A percentile compares a stretch with the other conserved stretches of the same genome.
These are phyloP conservation scores for Clarkia xantiana DNA, from an alignment of 345 rosid species.

Conservation along the genomic window DNA sequence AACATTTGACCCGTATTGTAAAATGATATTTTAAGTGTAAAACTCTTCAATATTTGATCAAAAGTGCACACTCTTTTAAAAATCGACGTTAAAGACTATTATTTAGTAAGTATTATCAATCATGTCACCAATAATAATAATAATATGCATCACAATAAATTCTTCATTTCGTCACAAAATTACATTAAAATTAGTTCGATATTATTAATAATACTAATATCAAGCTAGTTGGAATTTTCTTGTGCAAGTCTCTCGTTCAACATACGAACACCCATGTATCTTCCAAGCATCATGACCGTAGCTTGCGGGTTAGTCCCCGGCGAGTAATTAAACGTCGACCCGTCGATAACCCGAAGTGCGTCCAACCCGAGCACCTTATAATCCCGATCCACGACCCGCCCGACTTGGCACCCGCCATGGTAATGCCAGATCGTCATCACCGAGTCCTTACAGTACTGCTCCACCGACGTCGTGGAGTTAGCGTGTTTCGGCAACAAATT, in stretches of 20 bases:
- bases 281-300: conserved; percentile 97
- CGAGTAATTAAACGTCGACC: conserved; percentile 59
- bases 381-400: conserved; percentile 53
- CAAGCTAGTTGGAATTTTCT: too few species aligned
- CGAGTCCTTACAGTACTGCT: conserved; percentile 58
- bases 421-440: conserved; percentile 94
- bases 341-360: conserved; percentile 41
- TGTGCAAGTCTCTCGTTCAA: conserved; percentile 22
- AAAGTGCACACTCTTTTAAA: too few species aligned
- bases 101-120: too few species aligned
- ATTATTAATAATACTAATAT: too few species aligned
- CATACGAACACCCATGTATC: conserved; percentile 56
- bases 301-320: conserved; percentile 98
- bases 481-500: conserved; percentile 52
- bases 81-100: too few species aligned
- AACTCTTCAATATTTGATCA: too few species aligned
- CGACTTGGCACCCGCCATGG: conserved; percentile 84
- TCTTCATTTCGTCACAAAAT: too few species aligned
- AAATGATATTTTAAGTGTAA: too few species aligned
- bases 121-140: too few species aligned
- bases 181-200: too few species aligned
- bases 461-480: conserved; percentile 36
- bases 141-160: too few species aligned
- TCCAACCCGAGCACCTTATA: conserved; percentile 60
- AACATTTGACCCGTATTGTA: too few species aligned